Base-by-base conservation (phyloP, 176 grass and related monocot genomes). In the Raddia guianensis region DNA sequence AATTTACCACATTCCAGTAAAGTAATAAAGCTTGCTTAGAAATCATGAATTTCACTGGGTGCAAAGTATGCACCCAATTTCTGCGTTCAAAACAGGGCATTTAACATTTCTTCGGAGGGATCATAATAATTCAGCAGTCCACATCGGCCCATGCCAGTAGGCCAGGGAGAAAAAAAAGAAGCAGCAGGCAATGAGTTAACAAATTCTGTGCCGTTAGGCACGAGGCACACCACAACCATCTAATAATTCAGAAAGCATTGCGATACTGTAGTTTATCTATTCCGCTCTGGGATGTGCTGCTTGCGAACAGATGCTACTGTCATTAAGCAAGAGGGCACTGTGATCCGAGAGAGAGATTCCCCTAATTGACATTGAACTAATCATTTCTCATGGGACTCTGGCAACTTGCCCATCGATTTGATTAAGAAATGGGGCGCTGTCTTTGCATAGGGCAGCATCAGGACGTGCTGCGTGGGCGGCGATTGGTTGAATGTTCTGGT, bases 341-440 rank as follows among this genome's bases (percentile, higher is more conserved):
- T 57, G 72, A 89, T 85, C 82, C 75, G 87, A 70, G 71, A 53
- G 21, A 21, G 71, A 89, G 82, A 89, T 81, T 65, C 76, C 68
- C 46, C 77, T 66, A 77, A 81, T 81, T 81, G 82, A 85, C 87
- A 76, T 82, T 60, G 49, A 40, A 35, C 83, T 85, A 60, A 89
- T 85, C 72, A 85, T 89, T 81, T 89, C 72, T 89, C 87, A 77
- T 85, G 87, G 77, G 82, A 50, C 58, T 72, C 5, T 43, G 7
- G 43, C 78, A 77, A 85, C 63, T 72, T 70, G 78, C 5, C 16
- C 37, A 40, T 40, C 37, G 37, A 40, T n/a, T 40, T 40, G 37
- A 3, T 85, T 66, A 72, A 85, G 12, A 81, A 66, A 60, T 52
- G 2, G 0, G 77, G 66, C 32, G 5, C 0, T 89, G 87, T 85